Percentiles rank a stretch among this genome's conserved stretches.
These are phyloP conservation scores for Monosporascus sp. DNA, from an alignment of 2,329 filamentous ascomycete genomes.

Conservation along the genomic window DNA sequence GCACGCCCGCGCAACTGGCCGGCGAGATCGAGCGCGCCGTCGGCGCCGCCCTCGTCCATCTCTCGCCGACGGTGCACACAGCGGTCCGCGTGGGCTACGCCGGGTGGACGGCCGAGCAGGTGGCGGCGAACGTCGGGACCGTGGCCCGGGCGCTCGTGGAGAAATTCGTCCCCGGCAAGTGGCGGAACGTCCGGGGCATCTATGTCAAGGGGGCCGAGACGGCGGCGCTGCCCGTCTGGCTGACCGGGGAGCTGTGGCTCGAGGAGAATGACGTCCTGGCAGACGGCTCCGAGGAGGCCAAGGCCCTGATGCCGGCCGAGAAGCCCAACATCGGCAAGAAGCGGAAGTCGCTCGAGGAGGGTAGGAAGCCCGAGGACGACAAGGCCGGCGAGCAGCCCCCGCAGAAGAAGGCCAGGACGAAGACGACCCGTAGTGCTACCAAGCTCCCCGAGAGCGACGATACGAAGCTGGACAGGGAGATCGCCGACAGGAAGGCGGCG, in stretches of 20 bases:
- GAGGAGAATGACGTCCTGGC: conserved; percentile 69
- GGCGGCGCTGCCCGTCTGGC: conserved; percentile 86
- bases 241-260: conserved; percentile 86
- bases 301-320: conserved; percentile 36
- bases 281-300: conserved; percentile 42
- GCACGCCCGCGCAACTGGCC: conserved; percentile 62
- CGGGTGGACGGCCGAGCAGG: conserved; percentile 66
- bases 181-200: conserved; percentile 77
- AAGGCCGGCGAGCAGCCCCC: conserved; percentile 21
- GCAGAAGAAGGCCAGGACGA: conserved; percentile 33
- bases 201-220: conserved; percentile 91
- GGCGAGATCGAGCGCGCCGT: conserved; percentile 77
- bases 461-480: conserved; percentile 51
- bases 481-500: conserved; percentile 52
- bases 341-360: conserved; percentile 44
- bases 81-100: conserved; percentile 75
- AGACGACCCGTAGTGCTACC: conserved; percentile 9
- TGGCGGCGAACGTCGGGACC: conserved; percentile 75
- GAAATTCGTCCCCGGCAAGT: conserved; percentile 78
- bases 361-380: conserved; percentile 33
- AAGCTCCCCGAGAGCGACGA: conserved; percentile 42
- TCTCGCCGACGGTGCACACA: conserved; percentile 74
- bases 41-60: conserved; percentile 70
- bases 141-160: conserved; percentile 66
- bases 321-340: conserved; percentile 62